phyloP scores from a whole-genome alignment of 345 rosid species.

The Punica granatum region DNA sequence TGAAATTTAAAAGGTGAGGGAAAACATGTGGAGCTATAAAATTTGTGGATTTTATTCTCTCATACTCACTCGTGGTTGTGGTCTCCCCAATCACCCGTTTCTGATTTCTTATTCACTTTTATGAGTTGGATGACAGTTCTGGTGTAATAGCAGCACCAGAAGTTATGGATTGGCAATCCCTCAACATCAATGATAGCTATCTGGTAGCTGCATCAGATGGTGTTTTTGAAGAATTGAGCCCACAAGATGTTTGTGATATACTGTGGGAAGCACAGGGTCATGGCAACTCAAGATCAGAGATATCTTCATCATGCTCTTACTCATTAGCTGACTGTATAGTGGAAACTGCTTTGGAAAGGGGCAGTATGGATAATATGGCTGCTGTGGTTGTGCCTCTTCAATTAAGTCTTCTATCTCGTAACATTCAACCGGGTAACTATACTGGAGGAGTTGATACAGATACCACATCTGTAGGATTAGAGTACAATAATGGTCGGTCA shows the following conservation, averaged over 20 bases:
- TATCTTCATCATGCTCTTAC: constrained; percentile 50
- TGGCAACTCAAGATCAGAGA: constrained; percentile 28
- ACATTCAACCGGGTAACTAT: constrained; percentile 27
- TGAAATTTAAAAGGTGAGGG: constrained; percentile 47
- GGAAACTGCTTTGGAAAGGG: constrained; percentile 60
- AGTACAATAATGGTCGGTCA: constrained; percentile 27
- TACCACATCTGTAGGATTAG: constrained; percentile 23
- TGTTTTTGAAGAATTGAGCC: constrained; percentile 66
- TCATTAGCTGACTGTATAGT: constrained; percentile 82
- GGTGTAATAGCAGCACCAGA: constrained; percentile 92
- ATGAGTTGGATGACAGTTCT: constrained; percentile 30
- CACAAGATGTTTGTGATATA: constrained; percentile 77
- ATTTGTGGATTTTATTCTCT: not conserved
- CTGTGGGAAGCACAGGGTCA: constrained; percentile 48
- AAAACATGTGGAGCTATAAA: not conserved
- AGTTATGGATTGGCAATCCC: constrained; percentile 73
- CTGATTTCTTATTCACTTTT: not conserved
- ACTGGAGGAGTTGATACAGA: constrained; percentile 24
- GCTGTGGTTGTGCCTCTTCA: constrained; percentile 68
- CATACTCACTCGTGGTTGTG: not conserved
- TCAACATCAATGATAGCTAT: constrained; percentile 65
- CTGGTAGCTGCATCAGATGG: constrained; percentile 97
- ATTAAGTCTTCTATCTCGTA: constrained; percentile 36
- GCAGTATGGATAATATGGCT: constrained; percentile 87
- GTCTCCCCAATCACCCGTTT: not conserved